phyloP scores from a whole-genome alignment of 768 basidiomycete species.

The Pisolithus albus region DNA sequence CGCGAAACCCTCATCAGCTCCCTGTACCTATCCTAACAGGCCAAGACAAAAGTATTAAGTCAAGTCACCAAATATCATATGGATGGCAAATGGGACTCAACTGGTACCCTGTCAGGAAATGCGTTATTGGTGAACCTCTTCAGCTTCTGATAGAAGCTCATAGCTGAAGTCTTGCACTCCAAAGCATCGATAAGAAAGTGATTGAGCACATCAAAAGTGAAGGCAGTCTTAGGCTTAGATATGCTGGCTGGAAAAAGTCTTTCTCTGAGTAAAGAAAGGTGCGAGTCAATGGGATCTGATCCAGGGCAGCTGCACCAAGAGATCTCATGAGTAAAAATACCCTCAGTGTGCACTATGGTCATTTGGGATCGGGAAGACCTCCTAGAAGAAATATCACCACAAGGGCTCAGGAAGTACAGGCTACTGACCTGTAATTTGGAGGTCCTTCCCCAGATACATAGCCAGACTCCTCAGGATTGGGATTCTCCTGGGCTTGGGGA shows the following conservation, averaged over 20 bases:
- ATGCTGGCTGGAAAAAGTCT: conserved; percentile 3
- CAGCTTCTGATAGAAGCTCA: conserved; percentile 7
- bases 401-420: not conserved
- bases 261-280: not conserved
- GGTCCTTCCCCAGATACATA: not conserved
- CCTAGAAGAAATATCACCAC: not conserved
- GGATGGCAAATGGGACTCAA: no score
- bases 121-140: conserved; percentile 3
- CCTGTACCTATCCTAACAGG: conserved; percentile 5
- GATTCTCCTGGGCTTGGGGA: conserved; percentile 1
- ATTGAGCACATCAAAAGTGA: conserved; percentile 4
- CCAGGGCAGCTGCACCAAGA: conserved; percentile 1
- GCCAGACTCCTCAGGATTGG: no score
- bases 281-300: not conserved
- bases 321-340: conserved; percentile 1
- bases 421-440: not conserved
- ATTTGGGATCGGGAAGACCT: not conserved
- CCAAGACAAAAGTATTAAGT: no score
- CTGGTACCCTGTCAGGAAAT: not conserved
- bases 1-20: conserved; percentile 6
- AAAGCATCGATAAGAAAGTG: conserved; percentile 4
- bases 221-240: conserved; percentile 1
- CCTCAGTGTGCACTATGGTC: not conserved
- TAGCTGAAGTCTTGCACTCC: conserved; percentile 11
- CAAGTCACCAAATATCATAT: no score